Evolutionary conservation across 768 basidiomycete genomes (phyloP), one percentile per base, ranked within the genome.

Genomic region (Paxillus rubicundulus): DNA sequence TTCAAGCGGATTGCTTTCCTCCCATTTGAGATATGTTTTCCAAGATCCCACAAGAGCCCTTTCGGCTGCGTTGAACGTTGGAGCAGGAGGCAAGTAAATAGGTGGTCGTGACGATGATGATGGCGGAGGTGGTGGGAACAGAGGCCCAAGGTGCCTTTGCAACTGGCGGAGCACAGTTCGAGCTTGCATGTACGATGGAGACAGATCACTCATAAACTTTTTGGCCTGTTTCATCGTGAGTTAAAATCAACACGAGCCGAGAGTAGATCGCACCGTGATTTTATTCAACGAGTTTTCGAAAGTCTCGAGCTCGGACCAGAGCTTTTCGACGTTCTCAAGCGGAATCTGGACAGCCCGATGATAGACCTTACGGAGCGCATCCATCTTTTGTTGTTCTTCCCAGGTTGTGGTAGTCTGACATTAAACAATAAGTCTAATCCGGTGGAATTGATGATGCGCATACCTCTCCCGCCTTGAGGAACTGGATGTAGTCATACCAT

Each of bases 341-440:
- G 97, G 97, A 30, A 97, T 92, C 64, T 92, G 90, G 18, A 98
- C 89, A 3, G 92, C 96, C 46, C 92, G 85, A 63, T 95, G 92
- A 72, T 97, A 97, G 1, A 90, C 86, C 66, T 90, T 92, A 53
- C 97, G 84, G 4, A 98, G 75, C 2, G 85, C 82, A 59, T 97
- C 96, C 87, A 93, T 94, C 68, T 93, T 92, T 65, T 96, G 92
- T 62, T 94, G 91, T 58, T 89, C 86, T 67, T 98, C 96, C 94
- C 95, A 98, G 17, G 92, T 92, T 21, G 87, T 89, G 12, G 80
- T 81, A 0, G 87, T 77, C 84, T 82, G 60, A 14, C 38, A 44
- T 49, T 10, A 43, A 21, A 30, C 18, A 24, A 36, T 57, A 33
- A 65, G 50, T 42, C 36, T 37, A 34, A 32, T 28, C 49, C 34